Percentiles rank a stretch among this genome's conserved stretches.
These are phyloP conservation scores for Talaromyces sp. DNA, from an alignment of 2,329 filamentous ascomycete species.

Conservation along the genomic window DNA sequence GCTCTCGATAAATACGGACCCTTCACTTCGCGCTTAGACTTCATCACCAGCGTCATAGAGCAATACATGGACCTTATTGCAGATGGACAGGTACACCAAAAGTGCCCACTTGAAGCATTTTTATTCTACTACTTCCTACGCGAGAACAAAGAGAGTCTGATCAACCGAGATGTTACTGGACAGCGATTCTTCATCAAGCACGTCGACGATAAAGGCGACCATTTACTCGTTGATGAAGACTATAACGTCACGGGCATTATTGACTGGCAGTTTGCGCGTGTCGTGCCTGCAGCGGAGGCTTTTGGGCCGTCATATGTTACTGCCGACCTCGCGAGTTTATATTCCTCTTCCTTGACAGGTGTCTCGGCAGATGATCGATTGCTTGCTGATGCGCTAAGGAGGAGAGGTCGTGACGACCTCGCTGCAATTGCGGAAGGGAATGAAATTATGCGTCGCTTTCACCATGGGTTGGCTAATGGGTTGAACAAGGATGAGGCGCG, in stretches of 20 bases:
- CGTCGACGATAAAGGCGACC: slow-evolving; percentile 46
- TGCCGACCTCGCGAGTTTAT: slow-evolving; percentile 27
- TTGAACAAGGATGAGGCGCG: slow-evolving; percentile 12
- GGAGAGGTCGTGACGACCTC: background rate
- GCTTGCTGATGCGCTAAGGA: background rate
- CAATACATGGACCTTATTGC: slow-evolving; percentile 16
- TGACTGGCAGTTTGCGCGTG: slow-evolving; percentile 41
- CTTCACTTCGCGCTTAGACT: slow-evolving; percentile 6
- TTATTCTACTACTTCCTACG: slow-evolving; percentile 4
- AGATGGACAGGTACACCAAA: slow-evolving; percentile 13
- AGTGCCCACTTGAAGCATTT: slow-evolving; percentile 13
- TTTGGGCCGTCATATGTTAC: slow-evolving; percentile 41
- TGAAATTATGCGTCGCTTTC: slow-evolving; percentile 16
- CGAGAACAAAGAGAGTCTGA: background rate
- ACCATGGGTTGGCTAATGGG: slow-evolving; percentile 15
- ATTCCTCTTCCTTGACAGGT: slow-evolving; percentile 2
- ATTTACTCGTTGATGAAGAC: slow-evolving; percentile 43
- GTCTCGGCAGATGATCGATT: background rate
- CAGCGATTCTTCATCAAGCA: slow-evolving; percentile 43
- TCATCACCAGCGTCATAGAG: slow-evolving; percentile 13
- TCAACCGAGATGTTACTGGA: background rate
- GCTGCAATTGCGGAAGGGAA: slow-evolving; percentile 5
- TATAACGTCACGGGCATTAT: slow-evolving; percentile 47
- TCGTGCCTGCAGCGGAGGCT: slow-evolving; percentile 30
- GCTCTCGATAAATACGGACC: slow-evolving; percentile 15